Evolutionary conservation across 495 filamentous ascomycete genomes (phyloP), one percentile per base, ranked within the genome.

Genomic region (Talaromyces liani): DNA sequence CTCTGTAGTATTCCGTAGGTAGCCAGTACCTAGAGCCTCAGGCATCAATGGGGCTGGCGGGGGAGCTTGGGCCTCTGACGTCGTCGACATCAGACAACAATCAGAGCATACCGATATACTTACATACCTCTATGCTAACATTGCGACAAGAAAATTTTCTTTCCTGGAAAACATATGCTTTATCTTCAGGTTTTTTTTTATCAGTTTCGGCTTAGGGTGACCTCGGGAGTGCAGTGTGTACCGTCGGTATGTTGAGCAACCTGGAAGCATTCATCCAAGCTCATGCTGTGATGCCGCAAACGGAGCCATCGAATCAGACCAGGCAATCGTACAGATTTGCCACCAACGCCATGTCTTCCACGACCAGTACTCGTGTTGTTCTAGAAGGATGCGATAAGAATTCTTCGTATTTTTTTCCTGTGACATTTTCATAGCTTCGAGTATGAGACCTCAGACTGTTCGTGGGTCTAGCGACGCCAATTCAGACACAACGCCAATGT

Each of bases 61-160:
- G 7, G 29, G 57, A 60, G 57, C 57, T 60, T 41, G 57, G 57
- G 57, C 57, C 57, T 36, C 57, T 60, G 57, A 60, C 57, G 57
- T 60, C 41, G 29, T 34, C 57, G 25, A 58, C 25, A 31, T 33
- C 36, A 36, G 8, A 36, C 33, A 9, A 36, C 29, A 27, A 27
- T 31, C 29, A 36, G 33, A 36, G 3, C 33, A 10, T 36, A 10
- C 31, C n/a, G n/a, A n/a, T 3, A 10, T 7, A 36, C 0, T 2
- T 51, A 20, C 47, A 18, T 10, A 36, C 33, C 1, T 36, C 2
- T 36, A 36, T 36, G 33, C 10, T 36, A 12, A 36, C 29, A 31
- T 31, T 36, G 33, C 9, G 33, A 36, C 33, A 12, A 12, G 33
- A 36, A 36, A 10, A 12, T 10, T 33, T 9, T 33, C 9, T 9